Evolutionary conservation across 495 filamentous ascomycete species (phyloP).

Genomic region (Melanomma pulvis-pyrius): DNA sequence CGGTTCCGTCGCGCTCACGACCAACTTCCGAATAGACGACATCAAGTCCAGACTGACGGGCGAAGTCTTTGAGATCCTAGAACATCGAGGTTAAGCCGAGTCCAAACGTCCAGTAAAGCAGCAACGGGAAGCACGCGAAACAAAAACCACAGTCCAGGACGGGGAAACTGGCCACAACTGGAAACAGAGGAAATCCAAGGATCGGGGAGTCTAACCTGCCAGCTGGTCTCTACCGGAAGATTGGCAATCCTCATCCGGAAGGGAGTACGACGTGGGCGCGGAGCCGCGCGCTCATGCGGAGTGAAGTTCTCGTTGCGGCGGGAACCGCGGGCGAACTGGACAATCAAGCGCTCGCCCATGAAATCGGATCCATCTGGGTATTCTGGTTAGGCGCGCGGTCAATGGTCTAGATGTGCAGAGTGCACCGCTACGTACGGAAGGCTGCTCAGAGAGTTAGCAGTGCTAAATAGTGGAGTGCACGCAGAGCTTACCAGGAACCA

Average conservation of each 20-base stretch:
- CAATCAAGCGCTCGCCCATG: constrained; percentile 93
- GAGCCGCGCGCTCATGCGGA: constrained; percentile 74
- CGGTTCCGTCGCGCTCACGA: constrained; percentile 89
- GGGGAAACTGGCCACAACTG: constrained; percentile 38
- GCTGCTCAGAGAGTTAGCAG: constrained; percentile 45
- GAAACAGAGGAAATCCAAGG: constrained; percentile 32
- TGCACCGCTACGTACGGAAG: constrained; percentile 54
- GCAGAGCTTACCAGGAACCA: constrained; percentile 81
- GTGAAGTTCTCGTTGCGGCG: constrained; percentile 80
- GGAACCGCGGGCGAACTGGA: constrained; percentile 94
- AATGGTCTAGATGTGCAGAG: not conserved
- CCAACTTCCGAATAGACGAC: constrained; percentile 97
- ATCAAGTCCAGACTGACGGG: constrained; percentile 92
- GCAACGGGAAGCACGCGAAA: constrained; percentile 39
- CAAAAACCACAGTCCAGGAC: constrained; percentile 38
- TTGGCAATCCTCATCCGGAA: constrained; percentile 97
- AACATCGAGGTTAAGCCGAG: constrained; percentile 62
- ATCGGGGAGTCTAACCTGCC: constrained; percentile 82
- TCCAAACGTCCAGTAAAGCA: constrained; percentile 47
- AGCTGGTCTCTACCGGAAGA: constrained; percentile 97
- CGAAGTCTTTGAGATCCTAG: constrained; percentile 99
- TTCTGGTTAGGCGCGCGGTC: constrained; percentile 4
- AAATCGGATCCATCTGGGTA: constrained; percentile 90
- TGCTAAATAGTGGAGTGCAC: not conserved
- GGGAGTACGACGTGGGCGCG: constrained; percentile 90